Evolutionary conservation across 257 asterid species (phyloP).

Genomic region (Nicotiana obtusifolia): DNA sequence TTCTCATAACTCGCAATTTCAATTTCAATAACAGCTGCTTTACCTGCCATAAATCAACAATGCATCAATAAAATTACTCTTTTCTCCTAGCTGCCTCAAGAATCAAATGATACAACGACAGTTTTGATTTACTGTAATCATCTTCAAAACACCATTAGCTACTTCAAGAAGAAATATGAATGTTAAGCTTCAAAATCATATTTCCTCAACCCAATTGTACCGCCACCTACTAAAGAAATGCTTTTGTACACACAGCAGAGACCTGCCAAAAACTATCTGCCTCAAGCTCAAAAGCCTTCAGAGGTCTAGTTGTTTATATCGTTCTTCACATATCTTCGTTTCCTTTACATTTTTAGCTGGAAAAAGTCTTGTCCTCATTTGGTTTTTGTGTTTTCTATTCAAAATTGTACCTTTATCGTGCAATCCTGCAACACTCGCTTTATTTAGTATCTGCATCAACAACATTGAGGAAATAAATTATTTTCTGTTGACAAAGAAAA

Average conservation of each 20-base stretch:
- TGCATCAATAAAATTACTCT: not conserved
- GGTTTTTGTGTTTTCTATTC: not conserved
- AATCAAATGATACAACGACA: not conserved
- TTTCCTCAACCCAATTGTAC: not conserved
- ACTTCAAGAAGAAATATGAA: not conserved
- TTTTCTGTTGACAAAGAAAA: constrained; percentile 10
- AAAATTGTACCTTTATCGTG: constrained; percentile 78
- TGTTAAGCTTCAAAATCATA: not conserved
- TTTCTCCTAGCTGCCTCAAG: not conserved
- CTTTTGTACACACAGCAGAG: not conserved
- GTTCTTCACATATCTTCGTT: not conserved
- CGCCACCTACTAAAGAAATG: not conserved
- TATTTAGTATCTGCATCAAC: constrained; percentile 55
- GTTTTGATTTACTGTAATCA: not conserved
- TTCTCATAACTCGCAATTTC: constrained; percentile 66
- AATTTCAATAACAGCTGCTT: constrained; percentile 71
- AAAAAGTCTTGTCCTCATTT: not conserved
- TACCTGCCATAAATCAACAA: constrained; percentile 46
- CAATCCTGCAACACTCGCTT: constrained; percentile 60
- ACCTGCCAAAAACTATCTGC: not conserved
- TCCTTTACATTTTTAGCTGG: not conserved
- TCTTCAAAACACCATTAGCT: not conserved
- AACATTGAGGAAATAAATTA: constrained; percentile 16
- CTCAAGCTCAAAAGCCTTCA: not conserved
- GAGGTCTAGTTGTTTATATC: not conserved